Conservation (phyloP, 2,329 filamentous ascomycete genomes). For the Tolypocladium sp. region DNA sequence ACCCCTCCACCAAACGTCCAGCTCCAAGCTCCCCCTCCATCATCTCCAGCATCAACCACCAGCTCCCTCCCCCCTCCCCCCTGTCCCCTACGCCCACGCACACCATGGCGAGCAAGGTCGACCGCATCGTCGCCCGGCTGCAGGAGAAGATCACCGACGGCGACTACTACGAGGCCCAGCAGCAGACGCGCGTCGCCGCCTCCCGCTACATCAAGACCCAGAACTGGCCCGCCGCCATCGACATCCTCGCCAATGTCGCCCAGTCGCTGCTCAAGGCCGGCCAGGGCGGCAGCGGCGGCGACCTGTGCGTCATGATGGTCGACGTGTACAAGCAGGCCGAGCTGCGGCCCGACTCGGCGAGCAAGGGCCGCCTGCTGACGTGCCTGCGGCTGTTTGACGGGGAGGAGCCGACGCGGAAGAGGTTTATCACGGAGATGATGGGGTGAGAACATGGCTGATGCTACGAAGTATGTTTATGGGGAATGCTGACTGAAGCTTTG, state of each 20-base stretch:
- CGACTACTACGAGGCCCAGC: conserved; percentile 95
- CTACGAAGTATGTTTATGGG: neutral
- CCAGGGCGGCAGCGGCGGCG: conserved; percentile 89
- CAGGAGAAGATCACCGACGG: conserved; percentile 84
- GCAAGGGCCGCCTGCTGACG: conserved; percentile 67
- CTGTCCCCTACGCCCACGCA: neutral
- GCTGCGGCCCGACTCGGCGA: conserved; percentile 64
- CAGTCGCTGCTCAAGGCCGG: conserved; percentile 80
- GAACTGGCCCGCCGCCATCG: conserved; percentile 78
- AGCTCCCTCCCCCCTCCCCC: neutral
- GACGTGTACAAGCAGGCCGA: conserved; percentile 87
- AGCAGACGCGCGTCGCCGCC: conserved; percentile 92
- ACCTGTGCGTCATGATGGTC: conserved; percentile 77
- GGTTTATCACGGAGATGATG: conserved; percentile 80
- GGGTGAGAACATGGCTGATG: conserved; percentile 35
- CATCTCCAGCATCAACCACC: neutral
- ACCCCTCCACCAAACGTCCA: neutral
- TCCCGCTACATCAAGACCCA: conserved; percentile 83
- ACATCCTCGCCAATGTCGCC: conserved; percentile 77
- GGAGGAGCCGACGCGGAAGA: conserved; percentile 85
- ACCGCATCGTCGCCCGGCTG: conserved; percentile 52
- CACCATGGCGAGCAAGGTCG: conserved; percentile 30
- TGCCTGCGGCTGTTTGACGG: conserved; percentile 71
- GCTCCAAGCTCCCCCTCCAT: neutral
- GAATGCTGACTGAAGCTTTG: conserved; percentile 2